Percentiles rank a stretch among this genome's conserved stretches.
These are phyloP conservation scores for Mucor racemosus DNA, from an alignment of 371 early-diverging fungal genomes.

Conservation along the genomic window DNA sequence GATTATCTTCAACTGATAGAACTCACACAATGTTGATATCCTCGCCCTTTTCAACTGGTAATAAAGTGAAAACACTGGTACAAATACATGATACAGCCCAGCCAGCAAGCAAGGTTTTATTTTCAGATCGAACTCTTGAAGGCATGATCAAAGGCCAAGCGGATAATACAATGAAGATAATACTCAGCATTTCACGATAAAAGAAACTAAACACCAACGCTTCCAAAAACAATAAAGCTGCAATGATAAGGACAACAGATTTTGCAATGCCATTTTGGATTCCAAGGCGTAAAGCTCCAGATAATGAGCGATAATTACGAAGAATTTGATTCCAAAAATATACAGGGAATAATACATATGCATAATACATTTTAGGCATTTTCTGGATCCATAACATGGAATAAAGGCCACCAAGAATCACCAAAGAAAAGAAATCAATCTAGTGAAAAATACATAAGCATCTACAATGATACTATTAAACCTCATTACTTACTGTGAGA, in stretches of 20 bases:
- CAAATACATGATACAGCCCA: conserved; percentile 75
- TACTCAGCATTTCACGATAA: conserved; percentile 64
- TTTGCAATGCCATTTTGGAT: conserved; percentile 15
- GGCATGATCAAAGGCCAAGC: conserved; percentile 72
- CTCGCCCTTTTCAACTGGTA: conserved; percentile 88
- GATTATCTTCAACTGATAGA: neutral
- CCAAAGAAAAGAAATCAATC: conserved; percentile 48
- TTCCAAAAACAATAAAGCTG: conserved; percentile 64
- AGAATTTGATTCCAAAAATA: conserved; percentile 85
- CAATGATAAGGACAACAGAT: conserved; percentile 28
- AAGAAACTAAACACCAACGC: conserved; percentile 82
- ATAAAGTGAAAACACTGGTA: conserved; percentile 82
- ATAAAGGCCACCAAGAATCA: conserved; percentile 46
- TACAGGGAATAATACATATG: conserved; percentile 83
- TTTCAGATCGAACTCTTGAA: conserved; percentile 44
- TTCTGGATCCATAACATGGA: conserved; percentile 69
- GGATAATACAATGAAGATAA: conserved; percentile 53
- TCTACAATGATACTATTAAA: neutral
- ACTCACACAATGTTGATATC: conserved; percentile 75
- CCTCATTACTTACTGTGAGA: conserved; percentile 9
- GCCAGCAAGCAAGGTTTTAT: conserved; percentile 35
- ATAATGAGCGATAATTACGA: conserved; percentile 31
- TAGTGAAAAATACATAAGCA: conserved; percentile 17
- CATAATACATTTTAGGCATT: conserved; percentile 85
- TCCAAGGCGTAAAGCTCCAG: conserved; percentile 32